A percentile compares a stretch with the other conserved stretches of the same genome.
These are phyloP conservation scores for Globisporangium lucens DNA, from an alignment of 352 stramenopile species.

Conservation along the genomic window DNA sequence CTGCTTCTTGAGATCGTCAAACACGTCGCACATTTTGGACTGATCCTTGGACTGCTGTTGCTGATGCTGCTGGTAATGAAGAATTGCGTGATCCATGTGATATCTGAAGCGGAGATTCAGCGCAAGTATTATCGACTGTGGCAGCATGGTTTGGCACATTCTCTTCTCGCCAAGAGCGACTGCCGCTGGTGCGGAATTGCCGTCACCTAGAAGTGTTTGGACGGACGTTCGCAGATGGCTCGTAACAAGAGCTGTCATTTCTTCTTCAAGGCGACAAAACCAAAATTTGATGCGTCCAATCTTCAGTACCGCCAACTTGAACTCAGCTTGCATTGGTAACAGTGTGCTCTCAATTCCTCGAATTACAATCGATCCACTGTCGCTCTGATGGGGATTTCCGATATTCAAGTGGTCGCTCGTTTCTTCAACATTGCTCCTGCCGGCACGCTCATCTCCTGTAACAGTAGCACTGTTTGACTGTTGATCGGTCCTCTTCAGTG, in stretches of 20 bases:
- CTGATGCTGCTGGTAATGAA: background rate
- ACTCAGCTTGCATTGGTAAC: conserved; percentile 9
- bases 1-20: conserved; percentile 6
- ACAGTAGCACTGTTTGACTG: background rate
- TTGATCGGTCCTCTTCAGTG: background rate
- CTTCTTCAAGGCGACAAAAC: conserved; percentile 58
- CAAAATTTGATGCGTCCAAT: conserved; percentile 67
- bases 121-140: conserved; percentile 11
- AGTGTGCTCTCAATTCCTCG: conserved; percentile 4
- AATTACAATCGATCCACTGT: conserved; percentile 8
- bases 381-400: background rate
- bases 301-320: conserved; percentile 49
- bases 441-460: background rate
- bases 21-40: background rate
- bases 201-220: conserved; percentile 15
- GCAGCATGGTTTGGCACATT: conserved; percentile 13
- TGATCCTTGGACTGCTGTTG: background rate
- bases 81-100: conserved; percentile 12
- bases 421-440: background rate
- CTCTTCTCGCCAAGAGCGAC: background rate
- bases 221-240: conserved; percentile 35
- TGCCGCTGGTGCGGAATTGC: background rate
- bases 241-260: conserved; percentile 42
- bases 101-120: conserved; percentile 15
- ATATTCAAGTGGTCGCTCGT: background rate